Evolutionary conservation across 805 yeast species (phyloP).

Genomic region (Metschnikowia drakensbergensis): DNA sequence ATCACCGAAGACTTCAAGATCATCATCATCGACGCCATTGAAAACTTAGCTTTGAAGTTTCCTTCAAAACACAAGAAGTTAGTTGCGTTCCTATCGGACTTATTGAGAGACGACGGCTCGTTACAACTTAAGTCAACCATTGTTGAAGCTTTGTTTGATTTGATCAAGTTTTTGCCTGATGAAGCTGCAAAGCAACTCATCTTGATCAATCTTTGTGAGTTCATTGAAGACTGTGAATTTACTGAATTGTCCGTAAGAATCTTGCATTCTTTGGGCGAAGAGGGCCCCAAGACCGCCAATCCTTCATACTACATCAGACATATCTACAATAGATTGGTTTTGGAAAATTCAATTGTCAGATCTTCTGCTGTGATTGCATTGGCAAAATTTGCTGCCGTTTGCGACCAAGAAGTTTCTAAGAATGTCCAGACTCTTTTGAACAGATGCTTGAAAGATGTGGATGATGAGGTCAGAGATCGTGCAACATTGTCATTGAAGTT

Average conservation of each 20-base stretch:
- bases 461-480: slow-evolving; percentile 97
- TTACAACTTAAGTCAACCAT: slow-evolving; percentile 79
- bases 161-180: slow-evolving; percentile 78
- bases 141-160: slow-evolving; percentile 88
- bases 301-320: slow-evolving; percentile 93
- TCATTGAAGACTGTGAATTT: slow-evolving; percentile 96
- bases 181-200: slow-evolving; percentile 72
- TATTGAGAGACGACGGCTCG: slow-evolving; percentile 89
- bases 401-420: slow-evolving; percentile 60
- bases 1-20: slow-evolving; percentile 94
- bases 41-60: slow-evolving; percentile 87
- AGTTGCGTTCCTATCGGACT: slow-evolving; percentile 75
- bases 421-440: slow-evolving; percentile 72
- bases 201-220: slow-evolving; percentile 86
- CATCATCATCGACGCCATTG: slow-evolving; percentile 91
- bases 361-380: slow-evolving; percentile 93
- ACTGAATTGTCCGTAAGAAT: slow-evolving; percentile 92
- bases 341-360: slow-evolving; percentile 92
- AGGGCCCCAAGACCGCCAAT: slow-evolving; percentile 82
- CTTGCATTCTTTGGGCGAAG: slow-evolving; percentile 85
- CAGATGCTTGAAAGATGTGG: slow-evolving; percentile 83
- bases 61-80: slow-evolving; percentile 84
- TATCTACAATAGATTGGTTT: slow-evolving; percentile 92
- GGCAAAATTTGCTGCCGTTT: slow-evolving; percentile 81
- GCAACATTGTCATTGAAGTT: slow-evolving; percentile 82